Conservation (phyloP, 163 green algal species). For the Smithsoniella earleae region DNA sequence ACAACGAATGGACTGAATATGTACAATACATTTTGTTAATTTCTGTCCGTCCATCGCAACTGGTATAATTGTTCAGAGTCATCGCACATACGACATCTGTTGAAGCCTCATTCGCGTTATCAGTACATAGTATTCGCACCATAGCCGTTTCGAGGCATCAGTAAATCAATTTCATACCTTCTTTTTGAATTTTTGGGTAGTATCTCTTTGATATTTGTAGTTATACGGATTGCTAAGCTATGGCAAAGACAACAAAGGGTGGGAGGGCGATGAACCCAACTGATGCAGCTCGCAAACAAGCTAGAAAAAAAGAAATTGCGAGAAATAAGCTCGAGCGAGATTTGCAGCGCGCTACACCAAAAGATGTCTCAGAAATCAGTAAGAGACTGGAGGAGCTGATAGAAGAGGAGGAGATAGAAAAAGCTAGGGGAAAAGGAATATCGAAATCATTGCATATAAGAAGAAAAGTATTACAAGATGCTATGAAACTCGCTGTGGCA, state of each 20-base stretch:
- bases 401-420: slow-evolving; percentile 52
- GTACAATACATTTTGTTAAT: too few relatives aligned
- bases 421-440: slow-evolving; percentile 38
- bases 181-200: too few relatives aligned
- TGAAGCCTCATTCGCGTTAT: too few relatives aligned
- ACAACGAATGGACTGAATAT: too few relatives aligned
- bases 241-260: slow-evolving; percentile 24
- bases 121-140: too few relatives aligned
- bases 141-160: too few relatives aligned
- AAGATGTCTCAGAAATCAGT: slow-evolving; percentile 54
- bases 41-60: too few relatives aligned
- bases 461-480: slow-evolving; percentile 77
- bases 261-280: slow-evolving; percentile 56
- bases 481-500: slow-evolving; percentile 37
- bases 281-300: slow-evolving; percentile 70
- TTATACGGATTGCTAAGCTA: too few relatives aligned
- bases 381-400: slow-evolving; percentile 70
- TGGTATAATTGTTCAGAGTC: too few relatives aligned
- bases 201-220: too few relatives aligned
- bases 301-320: slow-evolving; percentile 70
- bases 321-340: slow-evolving; percentile 80
- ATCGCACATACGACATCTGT: too few relatives aligned
- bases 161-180: too few relatives aligned
- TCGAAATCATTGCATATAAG: slow-evolving; percentile 62
- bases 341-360: slow-evolving; percentile 53